Conservation (phyloP, 1,284 basidiomycete species). For the Schizopora paradoxa region DNA sequence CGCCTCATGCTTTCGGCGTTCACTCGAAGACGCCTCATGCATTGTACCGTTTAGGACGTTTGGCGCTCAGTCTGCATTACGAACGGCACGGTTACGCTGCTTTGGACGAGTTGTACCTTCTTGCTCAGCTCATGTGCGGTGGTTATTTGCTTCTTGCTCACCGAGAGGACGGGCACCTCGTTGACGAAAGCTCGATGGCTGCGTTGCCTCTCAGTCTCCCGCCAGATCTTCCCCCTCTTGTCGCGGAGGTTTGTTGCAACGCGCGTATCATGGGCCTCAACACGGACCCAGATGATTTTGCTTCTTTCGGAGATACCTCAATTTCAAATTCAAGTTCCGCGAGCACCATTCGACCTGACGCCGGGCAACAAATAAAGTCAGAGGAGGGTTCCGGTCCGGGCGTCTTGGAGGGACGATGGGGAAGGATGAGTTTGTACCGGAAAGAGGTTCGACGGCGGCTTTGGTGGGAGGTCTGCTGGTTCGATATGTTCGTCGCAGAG, state of each 20-base stretch:
- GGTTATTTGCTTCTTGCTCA: conserved; percentile 27
- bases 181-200: neutral
- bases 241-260: conserved; percentile 64
- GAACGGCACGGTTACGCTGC: conserved; percentile 13
- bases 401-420: neutral
- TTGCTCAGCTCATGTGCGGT: conserved; percentile 5
- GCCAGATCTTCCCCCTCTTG: conserved; percentile 28
- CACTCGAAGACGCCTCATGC: too few relatives aligned
- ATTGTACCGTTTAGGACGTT: conserved; percentile 4
- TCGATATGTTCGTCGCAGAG: too few relatives aligned
- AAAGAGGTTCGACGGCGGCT: conserved; percentile 13
- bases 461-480: conserved; percentile 13
- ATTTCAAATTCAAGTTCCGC: too few relatives aligned
- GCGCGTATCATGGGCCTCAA: conserved; percentile 37
- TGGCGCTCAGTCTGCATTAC: conserved; percentile 7
- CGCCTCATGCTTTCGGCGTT: too few relatives aligned
- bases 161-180: conserved; percentile 25
- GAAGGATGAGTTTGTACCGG: conserved; percentile 12
- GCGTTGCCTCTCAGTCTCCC: conserved; percentile 2
- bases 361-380: too few relatives aligned
- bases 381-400: conserved; percentile 7
- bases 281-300: conserved; percentile 15
- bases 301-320: neutral
- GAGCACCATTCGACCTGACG: too few relatives aligned
- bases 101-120: conserved; percentile 1